Percentiles rank a stretch among this genome's conserved stretches.
These are phyloP conservation scores for Trichoderma sp. DNA, from an alignment of 2,329 filamentous ascomycete genomes.

Conservation along the genomic window DNA sequence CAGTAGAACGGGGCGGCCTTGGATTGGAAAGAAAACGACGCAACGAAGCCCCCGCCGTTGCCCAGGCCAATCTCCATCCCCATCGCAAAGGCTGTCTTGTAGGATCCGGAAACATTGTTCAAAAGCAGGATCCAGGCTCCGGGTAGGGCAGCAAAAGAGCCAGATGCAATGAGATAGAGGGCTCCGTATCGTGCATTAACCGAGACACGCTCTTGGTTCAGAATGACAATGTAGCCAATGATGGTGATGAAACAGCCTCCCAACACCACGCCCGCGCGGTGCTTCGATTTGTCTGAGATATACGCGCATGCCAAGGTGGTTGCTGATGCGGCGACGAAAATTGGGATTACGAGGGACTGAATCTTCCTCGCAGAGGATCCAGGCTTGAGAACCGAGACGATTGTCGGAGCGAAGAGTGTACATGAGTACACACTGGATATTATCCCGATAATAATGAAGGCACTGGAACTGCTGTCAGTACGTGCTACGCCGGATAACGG, in stretches of 20 bases:
- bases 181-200: constrained; percentile 20
- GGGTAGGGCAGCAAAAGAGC: constrained; percentile 16
- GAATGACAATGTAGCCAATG: constrained; percentile 16
- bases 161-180: constrained; percentile 16
- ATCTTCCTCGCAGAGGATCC: constrained; percentile 8
- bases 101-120: constrained; percentile 17
- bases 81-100: constrained; percentile 24
- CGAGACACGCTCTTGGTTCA: constrained; percentile 21
- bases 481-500: neutral
- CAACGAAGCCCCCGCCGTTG: constrained; percentile 22
- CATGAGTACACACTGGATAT: constrained; percentile 22
- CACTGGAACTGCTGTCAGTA: constrained; percentile 1
- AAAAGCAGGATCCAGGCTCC: constrained; percentile 20
- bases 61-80: constrained; percentile 24
- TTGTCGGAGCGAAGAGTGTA: constrained; percentile 18
- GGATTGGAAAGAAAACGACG: constrained; percentile 17
- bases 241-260: constrained; percentile 16
- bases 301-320: constrained; percentile 12
- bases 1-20: constrained; percentile 13
- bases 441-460: constrained; percentile 17
- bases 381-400: constrained; percentile 14
- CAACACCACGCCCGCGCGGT: constrained; percentile 6
- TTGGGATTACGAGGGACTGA: constrained; percentile 19
- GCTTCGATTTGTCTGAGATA: constrained; percentile 22
- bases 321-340: constrained; percentile 10